Evolutionary conservation across 1,284 basidiomycete genomes (phyloP), one percentile per base, ranked within the genome.

Genomic region (Papiliotrema nemorosa): DNA sequence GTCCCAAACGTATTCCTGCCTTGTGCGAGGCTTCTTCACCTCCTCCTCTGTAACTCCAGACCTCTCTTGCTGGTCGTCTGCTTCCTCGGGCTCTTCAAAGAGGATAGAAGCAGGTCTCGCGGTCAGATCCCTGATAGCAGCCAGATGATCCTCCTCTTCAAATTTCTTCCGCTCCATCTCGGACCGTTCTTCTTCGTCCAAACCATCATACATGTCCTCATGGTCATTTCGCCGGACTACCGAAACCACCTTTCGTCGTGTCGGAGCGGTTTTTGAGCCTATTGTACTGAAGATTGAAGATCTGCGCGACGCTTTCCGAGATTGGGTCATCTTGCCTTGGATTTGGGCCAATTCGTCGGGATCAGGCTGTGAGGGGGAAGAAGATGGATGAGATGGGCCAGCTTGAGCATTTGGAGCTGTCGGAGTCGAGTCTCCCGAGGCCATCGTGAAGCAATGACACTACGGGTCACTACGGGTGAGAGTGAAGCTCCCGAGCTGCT

Each of bases 1-100:
- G 60, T 80, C 81, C 89, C 89, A 92, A 59, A 72, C 69, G 41
- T 90, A 89, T 44, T 83, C 79, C 74, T 85, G 80, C 33, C 79
- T 63, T 69, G 25, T 75, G 20, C 43, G 43, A 18, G 29, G 69
- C 18, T 59, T 38, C 13, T 53, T 16, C 13, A 58, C 37, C 36
- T 53, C 54, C 26, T 40, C 46, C 33, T 59, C 51, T 6, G 45
- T 44, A 37, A 53, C 45, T 56, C 52, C 6, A 49, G 46, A 38
- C 52, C 46, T 9, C 44, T 49, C 33, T 45, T 44, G n/a, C 44
- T 35, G 48, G 49, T 52, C 20, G 45, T 55, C 53, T 20, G 52
- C 26, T 38, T 58, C 61, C 33, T 44, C 40, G n/a, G 46, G 53
- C 25, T 37, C 9, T 33, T 33, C 31, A 16, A 33, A 9, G 16